Evolutionary conservation across 1,284 basidiomycete species (phyloP).

Genomic region (Cutaneotrichosporon sp.): DNA sequence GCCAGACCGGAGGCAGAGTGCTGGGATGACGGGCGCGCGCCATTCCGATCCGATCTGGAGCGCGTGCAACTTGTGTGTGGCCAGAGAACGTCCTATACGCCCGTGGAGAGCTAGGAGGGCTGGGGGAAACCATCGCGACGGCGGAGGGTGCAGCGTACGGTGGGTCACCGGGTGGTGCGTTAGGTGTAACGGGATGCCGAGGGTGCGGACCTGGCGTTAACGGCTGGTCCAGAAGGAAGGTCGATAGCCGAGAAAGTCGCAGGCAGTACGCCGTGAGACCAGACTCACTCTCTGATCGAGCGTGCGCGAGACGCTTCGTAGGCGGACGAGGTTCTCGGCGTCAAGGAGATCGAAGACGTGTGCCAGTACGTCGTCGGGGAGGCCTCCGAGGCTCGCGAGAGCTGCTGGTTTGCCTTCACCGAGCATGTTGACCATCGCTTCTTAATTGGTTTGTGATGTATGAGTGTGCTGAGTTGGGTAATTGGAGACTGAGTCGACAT

Average conservation of each 20-base stretch:
- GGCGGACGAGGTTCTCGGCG: conserved; percentile 27
- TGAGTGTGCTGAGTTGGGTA: background rate
- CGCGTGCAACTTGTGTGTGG: conserved; percentile 34
- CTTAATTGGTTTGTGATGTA: background rate
- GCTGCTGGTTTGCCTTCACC: background rate
- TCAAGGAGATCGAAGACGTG: conserved; percentile 33
- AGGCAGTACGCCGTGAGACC: background rate
- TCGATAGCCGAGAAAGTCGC: no score
- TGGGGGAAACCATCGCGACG: conserved; percentile 26
- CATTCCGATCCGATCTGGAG: conserved; percentile 43
- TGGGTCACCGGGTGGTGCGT: conserved; percentile 30
- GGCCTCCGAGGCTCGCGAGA: conserved; percentile 29
- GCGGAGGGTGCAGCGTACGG: conserved; percentile 28
- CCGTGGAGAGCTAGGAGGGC: conserved; percentile 32
- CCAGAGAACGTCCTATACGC: conserved; percentile 27
- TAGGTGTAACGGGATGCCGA: conserved; percentile 42
- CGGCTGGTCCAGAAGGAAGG: background rate
- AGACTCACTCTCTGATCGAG: conserved; percentile 32
- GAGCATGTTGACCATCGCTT: background rate
- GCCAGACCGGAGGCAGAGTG: conserved; percentile 25
- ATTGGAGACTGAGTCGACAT: background rate
- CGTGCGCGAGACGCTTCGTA: conserved; percentile 21
- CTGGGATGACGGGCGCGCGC: conserved; percentile 41
- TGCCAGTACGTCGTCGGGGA: conserved; percentile 44
- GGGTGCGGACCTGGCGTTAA: conserved; percentile 30